Percentiles rank a stretch among this genome's conserved stretches.
These are phyloP conservation scores for Quercus tomentella DNA, from an alignment of 331 rosid species.

Conservation along the genomic window DNA sequence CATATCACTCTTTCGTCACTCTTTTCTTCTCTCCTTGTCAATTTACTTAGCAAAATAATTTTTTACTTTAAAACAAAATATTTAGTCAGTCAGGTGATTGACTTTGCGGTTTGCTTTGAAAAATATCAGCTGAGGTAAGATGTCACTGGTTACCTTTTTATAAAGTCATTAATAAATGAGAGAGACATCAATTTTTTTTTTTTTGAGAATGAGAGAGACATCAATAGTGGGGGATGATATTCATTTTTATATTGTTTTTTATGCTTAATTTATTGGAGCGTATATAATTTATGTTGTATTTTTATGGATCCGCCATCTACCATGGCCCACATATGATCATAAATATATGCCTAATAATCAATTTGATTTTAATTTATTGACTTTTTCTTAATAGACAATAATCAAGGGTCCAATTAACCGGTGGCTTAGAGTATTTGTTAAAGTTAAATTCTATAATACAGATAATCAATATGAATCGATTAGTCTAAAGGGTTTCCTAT, in stretches of 20 bases:
- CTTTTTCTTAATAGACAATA: too few relatives aligned
- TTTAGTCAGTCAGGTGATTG: conserved; percentile 6
- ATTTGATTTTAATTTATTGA: too few relatives aligned
- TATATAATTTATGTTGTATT: background rate
- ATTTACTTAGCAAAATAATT: background rate
- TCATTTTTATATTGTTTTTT: too few relatives aligned
- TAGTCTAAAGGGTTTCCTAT: rapidly evolving
- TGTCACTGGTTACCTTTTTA: conserved; percentile 16
- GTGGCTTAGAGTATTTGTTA: too few relatives aligned
- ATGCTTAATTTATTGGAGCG: background rate
- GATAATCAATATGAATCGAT: rapidly evolving
- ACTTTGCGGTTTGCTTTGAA: background rate
- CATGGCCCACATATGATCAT: background rate
- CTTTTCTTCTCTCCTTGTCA: background rate
- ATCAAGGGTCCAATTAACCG: rapidly evolving
- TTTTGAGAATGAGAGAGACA: conserved; percentile 24
- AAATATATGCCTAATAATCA: too few relatives aligned
- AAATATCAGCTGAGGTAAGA: conserved; percentile 7
- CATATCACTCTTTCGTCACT: too few relatives aligned
- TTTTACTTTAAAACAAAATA: background rate
- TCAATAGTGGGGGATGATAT: background rate
- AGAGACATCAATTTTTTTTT: conserved; percentile 12
- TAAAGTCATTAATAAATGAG: conserved; percentile 3
- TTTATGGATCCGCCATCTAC: background rate
- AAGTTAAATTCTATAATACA: too few relatives aligned